phyloP scores from a whole-genome alignment of 129 eudicot genomes.

The Gnaphalium uliginosum region DNA sequence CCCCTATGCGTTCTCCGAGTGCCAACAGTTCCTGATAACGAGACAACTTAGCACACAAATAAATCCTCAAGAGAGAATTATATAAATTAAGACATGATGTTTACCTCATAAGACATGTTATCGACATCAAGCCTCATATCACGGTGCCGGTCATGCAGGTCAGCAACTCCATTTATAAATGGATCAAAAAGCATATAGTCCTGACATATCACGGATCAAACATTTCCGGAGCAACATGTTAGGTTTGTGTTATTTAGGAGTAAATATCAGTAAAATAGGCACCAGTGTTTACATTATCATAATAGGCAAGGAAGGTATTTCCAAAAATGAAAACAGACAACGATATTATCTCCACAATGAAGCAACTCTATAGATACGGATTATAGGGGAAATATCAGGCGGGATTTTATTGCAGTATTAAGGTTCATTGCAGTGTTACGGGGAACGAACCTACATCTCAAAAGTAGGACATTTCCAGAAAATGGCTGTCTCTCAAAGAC shows the following conservation, averaged over 20 bases:
- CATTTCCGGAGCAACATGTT: background rate
- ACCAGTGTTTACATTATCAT: background rate
- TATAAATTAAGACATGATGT: background rate
- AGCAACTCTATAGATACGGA: background rate
- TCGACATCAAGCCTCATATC: slow-evolving; percentile 94
- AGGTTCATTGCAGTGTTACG: background rate
- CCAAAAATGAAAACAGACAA: background rate
- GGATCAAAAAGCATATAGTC: slow-evolving; percentile 67
- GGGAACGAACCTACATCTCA: background rate
- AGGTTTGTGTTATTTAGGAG: background rate
- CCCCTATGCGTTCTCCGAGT: slow-evolving; percentile 74
- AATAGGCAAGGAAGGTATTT: background rate
- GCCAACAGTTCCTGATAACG: slow-evolving; percentile 72
- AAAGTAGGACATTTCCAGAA: background rate
- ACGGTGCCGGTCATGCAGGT: slow-evolving; percentile 78
- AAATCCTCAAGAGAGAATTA: background rate
- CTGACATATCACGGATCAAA: slow-evolving; percentile 36
- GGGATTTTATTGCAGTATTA: background rate
- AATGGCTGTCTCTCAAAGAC: background rate
- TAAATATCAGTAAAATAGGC: background rate
- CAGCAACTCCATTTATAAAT: slow-evolving; percentile 56
- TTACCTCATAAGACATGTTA: slow-evolving; percentile 91
- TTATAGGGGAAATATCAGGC: background rate
- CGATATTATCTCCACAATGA: background rate
- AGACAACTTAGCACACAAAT: background rate